Evolutionary conservation across 2,329 filamentous ascomycete species (phyloP), one percentile per base, ranked within the genome.

Genomic region (Exophiala viscosa): DNA sequence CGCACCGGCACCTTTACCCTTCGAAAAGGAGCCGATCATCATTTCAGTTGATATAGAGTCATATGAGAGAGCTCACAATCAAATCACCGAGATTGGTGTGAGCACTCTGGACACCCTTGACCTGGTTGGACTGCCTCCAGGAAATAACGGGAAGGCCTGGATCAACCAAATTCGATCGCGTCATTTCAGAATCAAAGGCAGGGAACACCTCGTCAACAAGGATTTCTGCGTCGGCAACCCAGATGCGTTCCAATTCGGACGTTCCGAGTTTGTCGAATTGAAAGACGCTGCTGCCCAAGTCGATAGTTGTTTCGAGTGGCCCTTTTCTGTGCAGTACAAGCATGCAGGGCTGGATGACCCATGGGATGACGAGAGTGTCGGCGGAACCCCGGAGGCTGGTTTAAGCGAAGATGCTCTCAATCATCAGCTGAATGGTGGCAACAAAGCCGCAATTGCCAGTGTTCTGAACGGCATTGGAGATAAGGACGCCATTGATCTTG

Each of bases 21-120:
- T 77, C 46, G 79, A 84, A 23, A 63, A 69, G 9, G 73, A 77
- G n/a, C 77, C 82, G 0, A 76, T 95, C 6, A 86, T 96, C 61
- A 75, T 96, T 53, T 83, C 81, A 57, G 76, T 97, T 40, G 93
- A 99, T 62, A 74, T 93, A 31, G 93, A 99, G 69, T 84, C 86
- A 1, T 88, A 85, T 52, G 93, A 99, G 67, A 70, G 72, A 17
- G 75, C 81, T 40, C 80, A 83, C 10, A 73, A 77, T 32, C 74
- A 81, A 10, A 79, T 97, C 53, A 95, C 91, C 0, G 93, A 99
- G 68, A 77, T 99, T 35, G 93, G 93, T 1, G 76, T 99, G 36
- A 85, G 89, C 1, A 84, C 85, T 2, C 75, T 97, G 0, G 90
- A 97, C 66, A 90, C 87, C 1, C 67, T 72, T 15, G 76, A 82